Base-by-base conservation (phyloP, 2,329 filamentous ascomycete species). In the Atkinsonella hypoxylon region DNA sequence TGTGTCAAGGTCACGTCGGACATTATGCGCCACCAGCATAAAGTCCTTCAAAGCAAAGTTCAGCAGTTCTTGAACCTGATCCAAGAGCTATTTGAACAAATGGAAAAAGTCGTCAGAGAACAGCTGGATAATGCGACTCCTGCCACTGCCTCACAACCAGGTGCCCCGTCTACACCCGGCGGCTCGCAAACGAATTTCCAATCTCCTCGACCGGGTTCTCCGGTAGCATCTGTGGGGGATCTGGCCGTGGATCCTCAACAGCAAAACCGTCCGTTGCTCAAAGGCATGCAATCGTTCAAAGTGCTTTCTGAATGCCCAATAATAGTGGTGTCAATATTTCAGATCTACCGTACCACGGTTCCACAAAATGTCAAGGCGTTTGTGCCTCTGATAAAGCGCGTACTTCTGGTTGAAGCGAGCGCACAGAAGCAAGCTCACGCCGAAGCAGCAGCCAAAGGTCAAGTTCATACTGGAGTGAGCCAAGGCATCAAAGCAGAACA, bases 1-100 rank as follows among this genome's bases (percentile, higher is more conserved):
- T 96, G 91, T 65, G 89, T 99, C 70, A 98, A 98, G 74, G 95
- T 91, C 13, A 89, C 95, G 48, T 96, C 95, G 73, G 93, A 99
- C 64, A 84, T 97, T 56, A 89, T 95, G 77, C 83, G 93, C 46
- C 89, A 95, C 63, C 91, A 97, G 67, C 81, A 84, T 51, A 94
- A 91, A 70, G 82, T 84, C 26, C 81, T 96, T 8, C 67, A 69
- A 41, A 77, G 79, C 52, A 89, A 87, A 64, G 90, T 96, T 3
- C 91, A 97, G 66, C 78, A 82, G 2, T 98, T 98, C 66, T 72
- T 99, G 53, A 83, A 85, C 50, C 75, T 99, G 38, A 97, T 99
- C 47, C 85, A 95, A 62, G 89, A 97, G 64, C 85, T 98, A 65
- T 98, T 99, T 61, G 83, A 94, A 66, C 86, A 89, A 59, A 95